Percentiles rank a stretch among this genome's conserved stretches.
phyloP scores from a whole-genome alignment of 192 early-diverging fungal species.

The Entomortierella parvispora region DNA sequence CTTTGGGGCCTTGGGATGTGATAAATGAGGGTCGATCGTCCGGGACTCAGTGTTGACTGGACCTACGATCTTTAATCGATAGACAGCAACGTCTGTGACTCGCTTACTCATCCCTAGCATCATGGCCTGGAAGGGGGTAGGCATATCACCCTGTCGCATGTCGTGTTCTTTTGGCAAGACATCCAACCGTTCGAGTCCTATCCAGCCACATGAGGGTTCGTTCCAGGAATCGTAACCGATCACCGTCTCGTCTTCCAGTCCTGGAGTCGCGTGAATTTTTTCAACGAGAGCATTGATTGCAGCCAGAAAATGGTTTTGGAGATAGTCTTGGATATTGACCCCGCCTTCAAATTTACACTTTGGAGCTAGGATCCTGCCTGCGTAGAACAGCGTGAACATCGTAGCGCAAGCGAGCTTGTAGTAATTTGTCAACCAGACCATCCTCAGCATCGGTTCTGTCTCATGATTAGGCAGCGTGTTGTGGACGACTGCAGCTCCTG shows the following conservation, averaged over 20 bases:
- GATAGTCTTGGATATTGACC: conserved; percentile 61
- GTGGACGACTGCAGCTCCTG: conserved; percentile 63
- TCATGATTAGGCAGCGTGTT: conserved; percentile 47
- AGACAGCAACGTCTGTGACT: conserved; percentile 43
- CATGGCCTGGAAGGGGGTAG: conserved; percentile 60
- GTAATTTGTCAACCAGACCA: conserved; percentile 72
- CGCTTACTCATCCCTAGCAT: conserved; percentile 53
- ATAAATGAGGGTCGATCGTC: conserved; percentile 33
- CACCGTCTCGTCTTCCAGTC: conserved; percentile 53
- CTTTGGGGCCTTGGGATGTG: conserved; percentile 29
- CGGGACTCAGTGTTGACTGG: conserved; percentile 31
- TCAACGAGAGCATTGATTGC: conserved; percentile 52
- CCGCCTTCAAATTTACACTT: conserved; percentile 50
- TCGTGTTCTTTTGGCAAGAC: conserved; percentile 52
- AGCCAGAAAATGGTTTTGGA: conserved; percentile 59
- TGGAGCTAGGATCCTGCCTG: conserved; percentile 60
- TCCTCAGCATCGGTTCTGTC: conserved; percentile 49
- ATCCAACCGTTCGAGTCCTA: conserved; percentile 50
- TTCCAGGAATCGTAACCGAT: conserved; percentile 68
- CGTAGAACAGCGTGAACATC: conserved; percentile 68
- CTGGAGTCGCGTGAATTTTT: conserved; percentile 33
- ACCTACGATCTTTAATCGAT: conserved; percentile 20
- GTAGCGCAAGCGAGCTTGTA: conserved; percentile 60
- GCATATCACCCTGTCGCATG: conserved; percentile 60
- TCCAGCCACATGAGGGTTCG: conserved; percentile 65